A percentile compares a stretch with the other conserved stretches of the same genome.
These are phyloP conservation scores for Colletotrichum nymphaeae DNA, from an alignment of 2,329 filamentous ascomycete genomes.

Conservation along the genomic window DNA sequence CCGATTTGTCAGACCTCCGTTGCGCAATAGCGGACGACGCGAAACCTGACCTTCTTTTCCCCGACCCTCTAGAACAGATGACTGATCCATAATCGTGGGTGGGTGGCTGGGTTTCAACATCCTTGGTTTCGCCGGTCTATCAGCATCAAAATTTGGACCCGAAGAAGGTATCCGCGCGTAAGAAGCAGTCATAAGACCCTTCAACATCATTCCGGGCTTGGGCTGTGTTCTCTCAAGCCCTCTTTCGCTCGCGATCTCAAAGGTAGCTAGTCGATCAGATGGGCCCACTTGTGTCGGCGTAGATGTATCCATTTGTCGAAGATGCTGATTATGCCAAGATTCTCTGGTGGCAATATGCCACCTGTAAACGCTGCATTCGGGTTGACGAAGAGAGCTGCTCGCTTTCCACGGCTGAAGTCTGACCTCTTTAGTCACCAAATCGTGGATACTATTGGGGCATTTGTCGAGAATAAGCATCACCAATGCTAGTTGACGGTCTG, in stretches of 20 bases:
- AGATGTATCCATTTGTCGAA: background rate
- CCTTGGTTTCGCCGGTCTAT: background rate
- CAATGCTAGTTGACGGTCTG: background rate
- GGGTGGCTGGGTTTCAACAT: background rate
- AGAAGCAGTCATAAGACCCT: background rate
- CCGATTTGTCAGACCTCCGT: background rate
- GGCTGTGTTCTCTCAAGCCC: background rate
- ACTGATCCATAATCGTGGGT: background rate
- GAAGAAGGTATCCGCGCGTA: background rate
- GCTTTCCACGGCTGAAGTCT: background rate
- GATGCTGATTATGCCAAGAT: background rate
- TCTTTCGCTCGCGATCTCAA: background rate
- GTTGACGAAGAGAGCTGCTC: background rate
- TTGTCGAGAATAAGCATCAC: background rate
- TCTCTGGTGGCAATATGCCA: background rate
- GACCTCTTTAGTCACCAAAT: background rate
- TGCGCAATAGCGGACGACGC: background rate
- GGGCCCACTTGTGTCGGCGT: background rate
- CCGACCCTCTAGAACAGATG: background rate
- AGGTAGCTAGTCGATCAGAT: background rate
- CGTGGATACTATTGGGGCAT: background rate
- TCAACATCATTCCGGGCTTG: background rate
- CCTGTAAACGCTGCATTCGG: background rate
- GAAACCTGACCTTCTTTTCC: background rate
- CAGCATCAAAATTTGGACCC: background rate